Base-by-base conservation (phyloP, 2,329 filamentous ascomycete genomes). In the Xylariomycetidae sp. region DNA sequence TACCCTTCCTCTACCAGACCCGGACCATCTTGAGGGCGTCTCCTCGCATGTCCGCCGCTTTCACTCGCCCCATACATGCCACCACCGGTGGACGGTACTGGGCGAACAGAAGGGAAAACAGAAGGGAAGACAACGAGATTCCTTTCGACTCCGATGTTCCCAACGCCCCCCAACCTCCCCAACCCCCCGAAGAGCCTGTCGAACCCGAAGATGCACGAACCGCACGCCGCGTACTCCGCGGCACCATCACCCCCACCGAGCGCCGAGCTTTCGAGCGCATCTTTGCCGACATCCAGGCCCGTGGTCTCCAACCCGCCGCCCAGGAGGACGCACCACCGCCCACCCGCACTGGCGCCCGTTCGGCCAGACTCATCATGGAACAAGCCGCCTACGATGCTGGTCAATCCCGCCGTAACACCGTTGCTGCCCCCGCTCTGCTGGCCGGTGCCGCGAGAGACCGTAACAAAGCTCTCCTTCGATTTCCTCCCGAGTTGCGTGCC, bases 1-100 rank as follows among this genome's bases (percentile, higher is more conserved):
- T 79, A 4, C 78, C 81, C 0, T 87, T 87, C 37, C 67, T 88
- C 6, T 87, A 86, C 52, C 79, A 84, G 44, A 87, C 83, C 5
- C 65, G 71, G 38, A 85, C 82, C 0, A 68, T 82, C 19, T 59
- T 65, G 37, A 57, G 49, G 25, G 29, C 60, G 44, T 52, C 60
- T 19, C 48, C 46, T 23, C 47, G 46, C 40, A 49, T 38, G 26
- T 47, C 44, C 20, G 34, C 31, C 19, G 40, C 31, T 19, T 44
- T 43, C 37, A 37, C 39, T 31, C 50, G 48, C 16, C 44, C 44
- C 2, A 25, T 55, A 13, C 52, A 56, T 37, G 30, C 32, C 8
- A 43, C 47, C 6, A 12, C 30, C 18, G 31, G 37, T 23, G 46
- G 35, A n/a, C n/a, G n/a, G n/a, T n/a, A n/a, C n/a, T n/a, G n/a